Percentiles rank a stretch among this genome's conserved stretches.
Evolutionary conservation across 1,284 basidiomycete genomes (phyloP).

Genomic region (Thelephora terrestris): DNA sequence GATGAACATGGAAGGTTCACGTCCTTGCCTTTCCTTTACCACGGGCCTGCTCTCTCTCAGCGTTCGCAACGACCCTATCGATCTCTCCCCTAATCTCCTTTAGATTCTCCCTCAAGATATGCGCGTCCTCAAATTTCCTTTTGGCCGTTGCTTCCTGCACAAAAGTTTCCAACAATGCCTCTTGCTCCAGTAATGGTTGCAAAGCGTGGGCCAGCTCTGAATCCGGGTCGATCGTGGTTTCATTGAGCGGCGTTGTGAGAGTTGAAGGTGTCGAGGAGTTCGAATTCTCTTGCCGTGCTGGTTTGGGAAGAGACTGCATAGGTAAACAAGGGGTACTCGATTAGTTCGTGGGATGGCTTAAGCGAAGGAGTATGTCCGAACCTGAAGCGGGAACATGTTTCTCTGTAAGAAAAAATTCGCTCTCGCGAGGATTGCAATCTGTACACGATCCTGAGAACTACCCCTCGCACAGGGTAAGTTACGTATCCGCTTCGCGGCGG

Average conservation of each 20-base stretch:
- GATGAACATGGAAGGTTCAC: too few relatives aligned
- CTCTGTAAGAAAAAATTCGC: conserved; percentile 39
- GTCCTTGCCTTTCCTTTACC: not conserved
- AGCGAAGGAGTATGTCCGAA: conserved; percentile 13
- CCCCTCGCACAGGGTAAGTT: conserved; percentile 45
- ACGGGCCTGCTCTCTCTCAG: conserved; percentile 14
- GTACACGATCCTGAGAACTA: conserved; percentile 76
- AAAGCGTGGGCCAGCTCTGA: conserved; percentile 60
- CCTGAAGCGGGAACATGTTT: conserved; percentile 82
- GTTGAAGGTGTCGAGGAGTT: conserved; percentile 14
- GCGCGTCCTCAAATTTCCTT: conserved; percentile 85
- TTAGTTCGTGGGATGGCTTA: too few relatives aligned
- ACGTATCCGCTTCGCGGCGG: conserved; percentile 76
- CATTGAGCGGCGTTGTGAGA: conserved; percentile 12
- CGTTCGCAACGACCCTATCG: conserved; percentile 46
- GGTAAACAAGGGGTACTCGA: not conserved
- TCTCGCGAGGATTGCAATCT: conserved; percentile 62
- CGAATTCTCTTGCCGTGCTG: conserved; percentile 29
- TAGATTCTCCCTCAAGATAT: conserved; percentile 65
- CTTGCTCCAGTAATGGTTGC: conserved; percentile 85
- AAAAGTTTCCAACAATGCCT: conserved; percentile 76
- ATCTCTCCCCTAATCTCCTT: conserved; percentile 77
- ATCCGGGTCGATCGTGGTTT: conserved; percentile 44
- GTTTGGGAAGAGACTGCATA: conserved; percentile 50
- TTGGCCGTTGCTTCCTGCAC: conserved; percentile 75